Evolutionary conservation across 2,329 filamentous ascomycete species (phyloP), one percentile per base, ranked within the genome.

Genomic region (Elsinoe fawcettii): DNA sequence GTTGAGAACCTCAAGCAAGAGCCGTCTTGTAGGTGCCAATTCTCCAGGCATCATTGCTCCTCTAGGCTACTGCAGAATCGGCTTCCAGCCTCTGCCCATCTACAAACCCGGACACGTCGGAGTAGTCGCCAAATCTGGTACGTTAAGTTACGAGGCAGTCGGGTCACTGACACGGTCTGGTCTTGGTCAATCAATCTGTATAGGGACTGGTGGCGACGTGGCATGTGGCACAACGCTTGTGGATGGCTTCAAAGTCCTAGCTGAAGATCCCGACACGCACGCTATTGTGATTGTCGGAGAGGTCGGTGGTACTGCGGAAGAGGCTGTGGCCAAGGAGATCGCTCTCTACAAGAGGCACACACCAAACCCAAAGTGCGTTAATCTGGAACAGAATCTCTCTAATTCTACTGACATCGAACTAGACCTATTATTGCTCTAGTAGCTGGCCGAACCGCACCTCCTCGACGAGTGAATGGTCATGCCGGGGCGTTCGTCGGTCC

Each of bases 101-200:
- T 91, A 90, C 65, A 74, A 77, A 58, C 79, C 82, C 0, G 88
- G 87, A 0, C 79, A 81, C 58, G 75, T 92, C 20, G 87, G 87
- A 1, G 87, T 92, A 56, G 81, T 88, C 2, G 86, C 86, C n/a
- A 90, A 89, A 67, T 90, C 86, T 0, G 88, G 87, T 1, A 92
- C 88, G 0, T 72, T 92, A 39, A 89, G 86, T 60, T 92, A 91
- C 65, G 88, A 92, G 68, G 83, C 87, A 1, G 87, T 90, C 1
- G 87, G 85, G 0, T 84, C 86, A 1, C 83, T 88, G 22, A 88
- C 85, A 5, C 77, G 83, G 60, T 84, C 81, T n/a, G 87, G 87
- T 0, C 73, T 91, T 0, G 88, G 88, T 0, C 88, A 92, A 69
- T 89, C 85, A 65, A 73, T 90, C 5, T 87, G 86, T 41, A 83